Conservation (phyloP, 2,329 filamentous ascomycete species). For the Aspergillus ochraceoroseus region DNA sequence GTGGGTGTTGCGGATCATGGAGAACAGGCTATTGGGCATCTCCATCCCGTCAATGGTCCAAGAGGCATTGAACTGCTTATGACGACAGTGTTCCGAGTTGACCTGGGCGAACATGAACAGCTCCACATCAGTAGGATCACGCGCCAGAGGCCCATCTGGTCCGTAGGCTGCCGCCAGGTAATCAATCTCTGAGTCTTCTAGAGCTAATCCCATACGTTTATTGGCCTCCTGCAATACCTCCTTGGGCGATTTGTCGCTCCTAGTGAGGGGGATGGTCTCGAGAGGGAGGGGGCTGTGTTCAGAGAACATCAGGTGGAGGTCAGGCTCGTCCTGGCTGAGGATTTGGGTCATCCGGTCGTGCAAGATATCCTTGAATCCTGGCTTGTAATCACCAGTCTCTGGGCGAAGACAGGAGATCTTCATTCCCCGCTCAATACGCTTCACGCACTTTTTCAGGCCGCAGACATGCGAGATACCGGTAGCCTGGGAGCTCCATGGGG, state of each 20-base stretch:
- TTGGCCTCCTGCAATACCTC: constrained; percentile 78
- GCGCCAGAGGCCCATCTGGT: constrained; percentile 53
- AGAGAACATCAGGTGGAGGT: constrained; percentile 72
- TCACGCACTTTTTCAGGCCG: constrained; percentile 64
- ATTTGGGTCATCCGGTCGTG: constrained; percentile 96
- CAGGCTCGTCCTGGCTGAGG: constrained; percentile 62
- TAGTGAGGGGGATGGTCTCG: constrained; percentile 69
- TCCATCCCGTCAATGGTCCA: constrained; percentile 88
- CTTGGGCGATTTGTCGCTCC: constrained; percentile 59
- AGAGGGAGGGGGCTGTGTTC: constrained; percentile 62
- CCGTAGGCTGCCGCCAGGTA: constrained; percentile 85
- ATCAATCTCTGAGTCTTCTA: constrained; percentile 84
- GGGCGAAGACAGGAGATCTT: constrained; percentile 60
- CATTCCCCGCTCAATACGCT: constrained; percentile 82
- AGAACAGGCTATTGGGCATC: constrained; percentile 78
- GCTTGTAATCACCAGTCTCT: constrained; percentile 55
- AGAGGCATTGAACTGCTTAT: constrained; percentile 92
- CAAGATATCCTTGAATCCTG: constrained; percentile 60
- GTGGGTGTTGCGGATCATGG: constrained; percentile 96
- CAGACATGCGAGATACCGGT: constrained; percentile 92
- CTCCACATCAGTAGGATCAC: constrained; percentile 80
- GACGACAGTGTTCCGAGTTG: constrained; percentile 88
- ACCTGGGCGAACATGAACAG: constrained; percentile 99
- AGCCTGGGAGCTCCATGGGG: constrained; percentile 95
- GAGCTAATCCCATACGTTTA: constrained; percentile 71